phyloP scores from a whole-genome alignment of 2,329 filamentous ascomycete species.

The Dothiorella sarmentorum region DNA sequence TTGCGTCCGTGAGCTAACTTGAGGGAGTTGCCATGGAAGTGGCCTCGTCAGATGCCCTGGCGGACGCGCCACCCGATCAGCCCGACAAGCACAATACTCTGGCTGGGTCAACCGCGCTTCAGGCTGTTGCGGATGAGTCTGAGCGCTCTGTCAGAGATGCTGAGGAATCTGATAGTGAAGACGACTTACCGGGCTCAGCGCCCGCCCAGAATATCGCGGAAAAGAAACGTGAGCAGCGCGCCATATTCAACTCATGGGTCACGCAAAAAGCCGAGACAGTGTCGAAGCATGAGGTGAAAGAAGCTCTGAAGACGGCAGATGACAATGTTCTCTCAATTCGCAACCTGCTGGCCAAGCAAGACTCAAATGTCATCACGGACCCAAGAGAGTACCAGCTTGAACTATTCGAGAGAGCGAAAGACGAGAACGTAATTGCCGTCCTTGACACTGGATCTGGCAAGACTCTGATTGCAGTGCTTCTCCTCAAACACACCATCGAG shows the following conservation, averaged over 20 bases:
- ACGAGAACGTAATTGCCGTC: constrained; percentile 85
- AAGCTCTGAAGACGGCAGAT: constrained; percentile 26
- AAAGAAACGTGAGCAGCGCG: constrained; percentile 41
- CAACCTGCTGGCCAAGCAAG: constrained; percentile 52
- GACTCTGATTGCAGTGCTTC: constrained; percentile 87
- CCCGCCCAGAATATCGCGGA: constrained; percentile 32
- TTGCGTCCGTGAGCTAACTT: no score
- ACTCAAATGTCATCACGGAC: constrained; percentile 62
- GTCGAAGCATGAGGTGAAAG: constrained; percentile 39
- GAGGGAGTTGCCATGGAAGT: no score
- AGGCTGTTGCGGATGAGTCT: not conserved
- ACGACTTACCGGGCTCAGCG: constrained; percentile 21
- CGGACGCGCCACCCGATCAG: no score
- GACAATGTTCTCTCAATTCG: constrained; percentile 52
- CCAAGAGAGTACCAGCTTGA: constrained; percentile 90
- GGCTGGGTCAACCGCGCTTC: not conserved
- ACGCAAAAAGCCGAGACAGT: constrained; percentile 42
- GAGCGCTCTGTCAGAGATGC: constrained; percentile 13
- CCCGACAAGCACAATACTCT: not conserved
- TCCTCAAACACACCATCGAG: constrained; percentile 73
- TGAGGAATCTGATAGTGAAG: constrained; percentile 27
- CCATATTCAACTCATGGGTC: constrained; percentile 42
- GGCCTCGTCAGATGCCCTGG: no score
- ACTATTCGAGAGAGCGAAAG: constrained; percentile 82
- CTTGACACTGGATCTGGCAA: constrained; percentile 95